Base-by-base conservation (phyloP, 2,329 filamentous ascomycete genomes). In the Coniella vitis region DNA sequence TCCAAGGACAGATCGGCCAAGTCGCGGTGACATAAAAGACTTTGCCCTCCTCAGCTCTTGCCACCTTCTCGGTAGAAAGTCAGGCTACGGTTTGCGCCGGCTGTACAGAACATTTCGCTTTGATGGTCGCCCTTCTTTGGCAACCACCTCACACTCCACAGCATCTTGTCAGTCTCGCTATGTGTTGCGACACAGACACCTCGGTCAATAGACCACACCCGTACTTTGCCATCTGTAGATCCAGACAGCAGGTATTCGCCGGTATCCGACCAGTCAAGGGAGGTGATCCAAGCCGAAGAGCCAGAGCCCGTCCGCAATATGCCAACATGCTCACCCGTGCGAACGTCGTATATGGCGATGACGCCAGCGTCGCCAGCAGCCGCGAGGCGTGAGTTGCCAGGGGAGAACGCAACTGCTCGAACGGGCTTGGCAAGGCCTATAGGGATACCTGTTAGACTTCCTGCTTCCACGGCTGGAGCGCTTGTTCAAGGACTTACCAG, bases 181-280 rank as follows among this genome's bases (percentile, higher is more conserved):
- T 95, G 89, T 9, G 93, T 98, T 12, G 91, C 90, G 38, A 98
- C 93, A 63, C 93, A 97, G 4, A 76, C 75, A 49, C 82, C 79
- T 31, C 83, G 79, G 59, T 95, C 90, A 51, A 96, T 79, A 25
- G 88, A 91, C 93, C 93, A 98, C 25, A 97, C 87, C 68, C 95
- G 96, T 53, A 87, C 88, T 66, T 95, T 96, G 34, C 93, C 91
- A 62, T 97, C 90, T 65, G 94, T 89, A 1, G 86, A 83, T 41
- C 89, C 88, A 61, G 86, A 94, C 3, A 97, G 74, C 12, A 98
- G 72, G 65, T 87, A 95, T 68, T 97, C 91, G 41, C 93, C 93
- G 4, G 87, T 94, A 61, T 87, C 81, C 64, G 85, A 97, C 89
- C 91, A 98, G 64, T 95, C 89, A 38, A 97, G 73, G 29, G 86